Conservation (phyloP, 768 basidiomycete species). For the Phlebiopsis flavidoalba region DNA sequence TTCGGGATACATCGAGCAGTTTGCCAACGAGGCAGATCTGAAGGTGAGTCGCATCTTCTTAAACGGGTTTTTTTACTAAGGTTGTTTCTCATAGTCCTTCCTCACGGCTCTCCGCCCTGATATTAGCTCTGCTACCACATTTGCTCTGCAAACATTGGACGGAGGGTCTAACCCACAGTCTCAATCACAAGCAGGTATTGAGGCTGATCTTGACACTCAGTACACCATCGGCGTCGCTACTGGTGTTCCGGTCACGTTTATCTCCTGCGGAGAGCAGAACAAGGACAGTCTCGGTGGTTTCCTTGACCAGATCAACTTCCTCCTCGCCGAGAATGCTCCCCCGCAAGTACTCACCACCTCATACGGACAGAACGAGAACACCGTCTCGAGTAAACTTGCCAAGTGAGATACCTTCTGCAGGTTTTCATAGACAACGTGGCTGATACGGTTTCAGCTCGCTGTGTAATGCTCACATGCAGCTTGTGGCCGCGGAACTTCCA, state of each 20-base stretch:
- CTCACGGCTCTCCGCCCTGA: conserved; percentile 21
- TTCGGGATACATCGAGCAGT: conserved; percentile 28
- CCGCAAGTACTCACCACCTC: conserved; percentile 30
- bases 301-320: conserved; percentile 25
- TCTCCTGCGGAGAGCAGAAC: conserved; percentile 27
- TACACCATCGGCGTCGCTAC: conserved; percentile 31
- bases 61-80: conserved; percentile 1
- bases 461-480: conserved; percentile 31
- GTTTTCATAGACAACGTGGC: background rate
- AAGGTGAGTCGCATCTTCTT: conserved; percentile 16
- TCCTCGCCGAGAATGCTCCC: conserved; percentile 18
- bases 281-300: conserved; percentile 28
- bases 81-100: conserved; percentile 27
- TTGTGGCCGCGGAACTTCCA: conserved; percentile 30
- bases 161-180: conserved; percentile 24
- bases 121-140: conserved; percentile 16
- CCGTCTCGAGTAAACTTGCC: conserved; percentile 17
- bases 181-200: conserved; percentile 20
- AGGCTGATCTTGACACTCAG: conserved; percentile 33
- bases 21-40: conserved; percentile 25
- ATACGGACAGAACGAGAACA: conserved; percentile 28
- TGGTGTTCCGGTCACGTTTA: conserved; percentile 26
- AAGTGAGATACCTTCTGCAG: conserved; percentile 17
- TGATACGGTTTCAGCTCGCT: conserved; percentile 18
- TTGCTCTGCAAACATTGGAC: conserved; percentile 22